Base-by-base conservation (phyloP, 1,139 yeast species). In the Nakaseomyces uthaithaninus region DNA sequence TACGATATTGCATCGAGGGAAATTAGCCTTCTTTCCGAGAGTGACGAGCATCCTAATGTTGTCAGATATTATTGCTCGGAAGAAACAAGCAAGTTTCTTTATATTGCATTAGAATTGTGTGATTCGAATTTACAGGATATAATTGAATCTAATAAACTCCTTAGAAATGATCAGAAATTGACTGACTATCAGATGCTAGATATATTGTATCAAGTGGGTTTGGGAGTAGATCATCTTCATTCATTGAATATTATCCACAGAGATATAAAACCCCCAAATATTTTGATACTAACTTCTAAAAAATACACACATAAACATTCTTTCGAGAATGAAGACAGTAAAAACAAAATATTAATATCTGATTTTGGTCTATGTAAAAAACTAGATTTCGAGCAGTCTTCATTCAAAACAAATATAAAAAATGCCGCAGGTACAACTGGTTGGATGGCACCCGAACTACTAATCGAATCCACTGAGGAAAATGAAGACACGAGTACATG, bases 361-460 rank as follows among this genome's bases (percentile, higher is more conserved):
- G 99, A 91, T 62, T 93, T 91, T 66, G 99, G 99, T 0, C 71
- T 91, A 19, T 91, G 98, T 61, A 89, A 91, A 57, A 84, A 83
- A 56, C 65, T 91, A 41, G 98, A 91, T 47, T 77, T 79, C 14
- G 97, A 87, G 52, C 96, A 91, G 60, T 83, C 95, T 1, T 85
- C 95, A 6, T 91, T 91, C 60, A 73, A 91, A 48, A 94, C 96
- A 0, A 89, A 95, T 0, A 82, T 94, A 0, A 80, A 91, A 0
- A 82, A 86, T 54, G 94, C 94, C 9, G 95, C 96, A 0, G 99
- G 99, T 2, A 91, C 98, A 0, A 76, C 91, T 6, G 99, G 99
- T 1, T 91, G 98, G 98, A 74, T 97, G 51, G 97, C 98, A 0
- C 98, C 98, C 0, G 99, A 91, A 57, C 66, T 91, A 27, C 64